Evolutionary conservation across 2,329 filamentous ascomycete species (phyloP).

Genomic region (Blastomyces emzantsi): DNA sequence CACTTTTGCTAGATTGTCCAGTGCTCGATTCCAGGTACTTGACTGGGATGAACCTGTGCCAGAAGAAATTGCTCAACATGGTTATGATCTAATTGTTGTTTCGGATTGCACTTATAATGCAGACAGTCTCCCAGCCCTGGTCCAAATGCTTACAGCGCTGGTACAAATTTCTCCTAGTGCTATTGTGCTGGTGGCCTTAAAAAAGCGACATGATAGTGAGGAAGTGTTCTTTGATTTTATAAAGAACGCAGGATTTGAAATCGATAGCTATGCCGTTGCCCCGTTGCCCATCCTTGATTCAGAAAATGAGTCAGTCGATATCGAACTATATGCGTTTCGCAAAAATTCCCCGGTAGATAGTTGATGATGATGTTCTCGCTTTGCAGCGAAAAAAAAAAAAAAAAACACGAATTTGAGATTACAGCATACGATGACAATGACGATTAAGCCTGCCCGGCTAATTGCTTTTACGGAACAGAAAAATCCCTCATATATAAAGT

Average conservation of each 20-base stretch:
- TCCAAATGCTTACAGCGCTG: slow-evolving; percentile 47
- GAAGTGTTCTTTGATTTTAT: slow-evolving; percentile 57
- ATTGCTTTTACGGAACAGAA: not conserved
- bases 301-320: slow-evolving; percentile 28
- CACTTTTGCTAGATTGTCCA: slow-evolving; percentile 36
- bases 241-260: slow-evolving; percentile 30
- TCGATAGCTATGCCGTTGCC: slow-evolving; percentile 26
- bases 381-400: not conserved
- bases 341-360: slow-evolving; percentile 6
- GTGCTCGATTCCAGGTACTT: slow-evolving; percentile 43
- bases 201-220: slow-evolving; percentile 59
- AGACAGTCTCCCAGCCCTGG: slow-evolving; percentile 55
- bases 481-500: slow-evolving; percentile 8
- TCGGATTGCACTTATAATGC: slow-evolving; percentile 68
- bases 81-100: slow-evolving; percentile 53
- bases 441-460: not conserved
- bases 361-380: not conserved
- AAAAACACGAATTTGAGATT: not conserved
- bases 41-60: slow-evolving; percentile 52
- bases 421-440: not conserved
- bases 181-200: slow-evolving; percentile 53
- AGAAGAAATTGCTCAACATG: slow-evolving; percentile 27
- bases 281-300: slow-evolving; percentile 28
- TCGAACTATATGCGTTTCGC: slow-evolving; percentile 33
- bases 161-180: slow-evolving; percentile 41